Percentiles rank a stretch among this genome's conserved stretches.
These are phyloP conservation scores for Holtermanniella nyarrowii DNA, from an alignment of 768 basidiomycete genomes.

Conservation along the genomic window DNA sequence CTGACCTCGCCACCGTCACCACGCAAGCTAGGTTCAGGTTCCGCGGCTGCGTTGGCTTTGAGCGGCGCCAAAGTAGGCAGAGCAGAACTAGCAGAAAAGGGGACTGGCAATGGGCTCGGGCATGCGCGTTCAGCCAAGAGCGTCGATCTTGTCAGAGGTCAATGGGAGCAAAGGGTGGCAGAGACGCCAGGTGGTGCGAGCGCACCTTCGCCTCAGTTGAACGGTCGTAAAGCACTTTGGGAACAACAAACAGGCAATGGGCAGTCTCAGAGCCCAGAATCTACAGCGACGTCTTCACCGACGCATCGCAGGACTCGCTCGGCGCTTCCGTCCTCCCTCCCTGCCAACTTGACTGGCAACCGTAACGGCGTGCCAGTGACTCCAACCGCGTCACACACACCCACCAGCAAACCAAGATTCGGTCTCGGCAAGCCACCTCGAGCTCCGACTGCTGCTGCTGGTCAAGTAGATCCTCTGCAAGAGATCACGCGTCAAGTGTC, in stretches of 20 bases:
- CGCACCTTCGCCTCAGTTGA: constrained; percentile 11
- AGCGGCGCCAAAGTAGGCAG: background rate
- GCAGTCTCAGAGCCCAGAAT: background rate
- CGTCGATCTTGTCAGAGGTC: constrained; percentile 25
- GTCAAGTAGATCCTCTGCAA: background rate
- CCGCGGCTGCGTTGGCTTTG: background rate
- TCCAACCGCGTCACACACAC: background rate
- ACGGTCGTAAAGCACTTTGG: constrained; percentile 2
- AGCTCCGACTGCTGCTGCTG: background rate
- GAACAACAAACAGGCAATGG: constrained; percentile 1
- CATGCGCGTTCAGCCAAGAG: constrained; percentile 12
- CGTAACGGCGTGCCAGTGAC: background rate
- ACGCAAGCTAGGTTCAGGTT: background rate
- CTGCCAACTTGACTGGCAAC: background rate
- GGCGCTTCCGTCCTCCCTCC: background rate
- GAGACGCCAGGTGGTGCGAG: constrained; percentile 12
- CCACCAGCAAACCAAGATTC: background rate
- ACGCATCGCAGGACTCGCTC: background rate
- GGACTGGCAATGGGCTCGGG: no score
- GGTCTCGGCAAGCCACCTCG: background rate
- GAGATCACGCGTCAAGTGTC: background rate
- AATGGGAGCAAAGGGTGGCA: constrained; percentile 20
- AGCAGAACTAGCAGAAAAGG: background rate
- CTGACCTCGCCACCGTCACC: background rate
- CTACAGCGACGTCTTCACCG: background rate